phyloP scores from a whole-genome alignment of 805 yeast genomes.

The Starmerella apis region DNA sequence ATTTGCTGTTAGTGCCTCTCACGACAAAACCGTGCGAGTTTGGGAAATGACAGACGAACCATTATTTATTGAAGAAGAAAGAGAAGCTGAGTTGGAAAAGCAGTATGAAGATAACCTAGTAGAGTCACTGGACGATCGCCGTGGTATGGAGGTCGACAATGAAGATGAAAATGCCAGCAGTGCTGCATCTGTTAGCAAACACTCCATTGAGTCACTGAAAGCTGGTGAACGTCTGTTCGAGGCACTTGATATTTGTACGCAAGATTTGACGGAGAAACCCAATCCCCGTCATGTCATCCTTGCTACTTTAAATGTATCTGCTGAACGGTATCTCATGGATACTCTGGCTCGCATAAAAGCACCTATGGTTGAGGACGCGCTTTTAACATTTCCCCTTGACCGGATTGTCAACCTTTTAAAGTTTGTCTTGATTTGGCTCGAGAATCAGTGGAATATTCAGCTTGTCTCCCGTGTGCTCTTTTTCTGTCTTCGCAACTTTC shows the following conservation, averaged over 20 bases:
- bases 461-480: conserved; percentile 65
- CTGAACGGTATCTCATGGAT: conserved; percentile 70
- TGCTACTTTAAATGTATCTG: conserved; percentile 56
- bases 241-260: conserved; percentile 72
- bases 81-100: conserved; percentile 92
- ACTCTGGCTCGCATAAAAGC: conserved; percentile 61
- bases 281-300: conserved; percentile 53
- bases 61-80: conserved; percentile 92
- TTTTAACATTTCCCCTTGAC: conserved; percentile 82
- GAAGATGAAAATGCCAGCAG: conserved; percentile 40
- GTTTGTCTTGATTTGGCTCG: conserved; percentile 69
- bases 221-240: conserved; percentile 91
- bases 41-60: conserved; percentile 93
- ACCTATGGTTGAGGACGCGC: conserved; percentile 84
- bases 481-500: conserved; percentile 61
- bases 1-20: conserved; percentile 71
- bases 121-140: conserved; percentile 47
- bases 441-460: conserved; percentile 41
- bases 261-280: conserved; percentile 44
- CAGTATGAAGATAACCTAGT: conserved; percentile 72
- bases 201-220: conserved; percentile 81
- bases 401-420: conserved; percentile 59
- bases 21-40: conserved; percentile 85
- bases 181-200: conserved; percentile 54
- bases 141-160: conserved; percentile 9